Conservation (phyloP, 1,284 basidiomycete species). For the Gymnopus androsaceus region DNA sequence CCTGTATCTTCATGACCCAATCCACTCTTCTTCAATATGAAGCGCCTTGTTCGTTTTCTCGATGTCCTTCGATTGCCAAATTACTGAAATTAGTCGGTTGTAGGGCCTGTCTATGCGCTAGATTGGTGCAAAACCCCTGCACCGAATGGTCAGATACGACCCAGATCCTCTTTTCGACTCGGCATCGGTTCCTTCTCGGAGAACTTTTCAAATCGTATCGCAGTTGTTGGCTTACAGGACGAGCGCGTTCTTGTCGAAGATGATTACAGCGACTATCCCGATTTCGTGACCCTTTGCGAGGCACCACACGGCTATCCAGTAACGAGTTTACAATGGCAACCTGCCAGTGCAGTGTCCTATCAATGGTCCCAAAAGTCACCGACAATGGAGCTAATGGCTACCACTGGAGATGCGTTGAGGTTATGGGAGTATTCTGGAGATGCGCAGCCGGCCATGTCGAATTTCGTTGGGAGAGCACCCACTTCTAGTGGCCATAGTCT, state of each 20-base stretch:
- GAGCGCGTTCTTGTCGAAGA: constrained; percentile 82
- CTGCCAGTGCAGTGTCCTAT: constrained; percentile 60
- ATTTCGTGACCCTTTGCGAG: constrained; percentile 81
- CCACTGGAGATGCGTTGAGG: constrained; percentile 86
- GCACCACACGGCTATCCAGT: constrained; percentile 83
- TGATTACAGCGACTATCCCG: constrained; percentile 76
- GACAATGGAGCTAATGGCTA: constrained; percentile 80
- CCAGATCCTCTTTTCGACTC: constrained; percentile 78
- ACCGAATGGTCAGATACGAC: constrained; percentile 68
- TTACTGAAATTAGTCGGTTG: not conserved
- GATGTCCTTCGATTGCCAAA: not conserved
- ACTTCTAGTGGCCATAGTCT: constrained; percentile 55
- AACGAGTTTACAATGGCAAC: constrained; percentile 83
- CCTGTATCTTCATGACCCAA: constrained; percentile 41
- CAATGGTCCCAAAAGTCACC: constrained; percentile 65
- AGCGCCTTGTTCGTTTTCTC: constrained; percentile 65
- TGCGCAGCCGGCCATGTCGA: constrained; percentile 53
- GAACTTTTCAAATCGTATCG: constrained; percentile 79
- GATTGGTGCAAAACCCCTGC: constrained; percentile 84
- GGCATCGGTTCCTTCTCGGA: constrained; percentile 80
- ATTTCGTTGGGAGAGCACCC: constrained; percentile 72
- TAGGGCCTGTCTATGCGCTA: constrained; percentile 81
- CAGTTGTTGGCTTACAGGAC: constrained; percentile 79
- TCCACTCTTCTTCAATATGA: constrained; percentile 72
- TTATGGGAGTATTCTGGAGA: constrained; percentile 84